These are phyloP conservation scores for Pyrenophora graminea DNA, from an alignment of 2,329 filamentous ascomycete genomes.

Conservation along the genomic window DNA sequence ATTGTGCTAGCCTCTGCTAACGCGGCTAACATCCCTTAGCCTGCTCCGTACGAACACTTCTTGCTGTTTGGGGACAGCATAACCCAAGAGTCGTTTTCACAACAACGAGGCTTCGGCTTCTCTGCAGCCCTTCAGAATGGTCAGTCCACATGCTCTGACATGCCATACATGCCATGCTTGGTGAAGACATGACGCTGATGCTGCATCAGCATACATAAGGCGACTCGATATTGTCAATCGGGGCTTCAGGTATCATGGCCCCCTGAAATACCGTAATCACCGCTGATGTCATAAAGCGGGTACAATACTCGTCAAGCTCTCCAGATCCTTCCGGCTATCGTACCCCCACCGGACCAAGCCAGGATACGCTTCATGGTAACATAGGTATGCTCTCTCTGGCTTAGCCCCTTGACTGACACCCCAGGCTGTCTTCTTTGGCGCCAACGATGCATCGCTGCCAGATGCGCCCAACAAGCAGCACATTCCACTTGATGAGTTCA, in stretches of 20 bases:
- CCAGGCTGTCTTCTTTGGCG: slow-evolving; percentile 80
- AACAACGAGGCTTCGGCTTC: slow-evolving; percentile 72
- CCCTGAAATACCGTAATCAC: not conserved
- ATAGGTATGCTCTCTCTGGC: not conserved
- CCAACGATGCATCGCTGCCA: slow-evolving; percentile 82
- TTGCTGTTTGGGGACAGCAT: slow-evolving; percentile 91
- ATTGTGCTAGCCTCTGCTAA: not conserved
- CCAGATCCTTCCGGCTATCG: slow-evolving; percentile 68
- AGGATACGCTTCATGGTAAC: slow-evolving; percentile 69
- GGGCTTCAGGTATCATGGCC: slow-evolving; percentile 63
- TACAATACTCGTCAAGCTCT: slow-evolving; percentile 81
- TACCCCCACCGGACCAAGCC: slow-evolving; percentile 66
- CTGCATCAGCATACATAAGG: slow-evolving; percentile 68
- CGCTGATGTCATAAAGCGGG: slow-evolving; percentile 56
- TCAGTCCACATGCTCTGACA: slow-evolving; percentile 48
- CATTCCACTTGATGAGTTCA: slow-evolving; percentile 76
- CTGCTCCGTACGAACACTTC: slow-evolving; percentile 49
- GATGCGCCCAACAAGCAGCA: slow-evolving; percentile 69
- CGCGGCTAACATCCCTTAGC: slow-evolving; percentile 16
- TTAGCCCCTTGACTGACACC: slow-evolving; percentile 11
- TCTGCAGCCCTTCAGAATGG: slow-evolving; percentile 71
- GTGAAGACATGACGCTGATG: slow-evolving; percentile 10
- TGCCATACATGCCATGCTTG: not conserved
- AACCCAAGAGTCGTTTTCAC: slow-evolving; percentile 68
- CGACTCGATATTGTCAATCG: slow-evolving; percentile 86